phyloP scores from a whole-genome alignment of 2,329 filamentous ascomycete genomes.

The Hypoxylon rubiginosum region DNA sequence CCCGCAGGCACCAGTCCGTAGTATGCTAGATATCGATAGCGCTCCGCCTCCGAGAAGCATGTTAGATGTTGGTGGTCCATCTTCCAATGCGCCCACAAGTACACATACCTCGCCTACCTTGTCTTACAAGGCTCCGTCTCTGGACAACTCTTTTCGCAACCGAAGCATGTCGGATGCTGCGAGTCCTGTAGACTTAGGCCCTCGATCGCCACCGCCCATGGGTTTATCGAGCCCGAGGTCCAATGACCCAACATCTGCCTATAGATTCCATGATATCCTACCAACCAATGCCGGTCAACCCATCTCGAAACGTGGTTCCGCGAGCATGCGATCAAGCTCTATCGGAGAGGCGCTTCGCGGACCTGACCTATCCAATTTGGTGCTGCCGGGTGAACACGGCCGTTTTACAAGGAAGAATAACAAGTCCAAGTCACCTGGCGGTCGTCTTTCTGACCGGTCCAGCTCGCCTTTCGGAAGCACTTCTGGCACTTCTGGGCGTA shows the following conservation, averaged over 20 bases:
- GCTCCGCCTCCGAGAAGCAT: constrained; percentile 64
- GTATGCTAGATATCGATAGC: constrained; percentile 73
- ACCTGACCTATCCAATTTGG: constrained; percentile 63
- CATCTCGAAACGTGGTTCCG: constrained; percentile 57
- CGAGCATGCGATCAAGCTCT: constrained; percentile 53
- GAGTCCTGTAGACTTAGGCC: constrained; percentile 63
- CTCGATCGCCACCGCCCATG: constrained; percentile 51
- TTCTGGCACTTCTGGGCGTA: constrained; percentile 56
- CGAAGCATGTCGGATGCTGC: constrained; percentile 70
- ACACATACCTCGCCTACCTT: constrained; percentile 63
- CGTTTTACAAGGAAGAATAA: constrained; percentile 57
- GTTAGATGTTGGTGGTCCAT: constrained; percentile 62
- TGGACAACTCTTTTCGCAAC: constrained; percentile 55
- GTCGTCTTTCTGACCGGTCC: constrained; percentile 63
- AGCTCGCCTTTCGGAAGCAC: constrained; percentile 60
- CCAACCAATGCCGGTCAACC: constrained; percentile 64
- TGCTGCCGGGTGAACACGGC: constrained; percentile 62
- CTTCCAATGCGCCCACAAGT: constrained; percentile 55
- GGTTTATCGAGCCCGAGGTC: constrained; percentile 41
- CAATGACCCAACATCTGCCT: constrained; percentile 64
- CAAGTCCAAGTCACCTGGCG: constrained; percentile 68
- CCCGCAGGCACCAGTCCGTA: constrained; percentile 69
- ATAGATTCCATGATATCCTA: constrained; percentile 73
- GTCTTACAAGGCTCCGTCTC: constrained; percentile 51
- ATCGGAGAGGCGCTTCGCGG: constrained; percentile 69